Evolutionary conservation across 2,329 filamentous ascomycete species (phyloP).

Genomic region (Aspergillus sp.): DNA sequence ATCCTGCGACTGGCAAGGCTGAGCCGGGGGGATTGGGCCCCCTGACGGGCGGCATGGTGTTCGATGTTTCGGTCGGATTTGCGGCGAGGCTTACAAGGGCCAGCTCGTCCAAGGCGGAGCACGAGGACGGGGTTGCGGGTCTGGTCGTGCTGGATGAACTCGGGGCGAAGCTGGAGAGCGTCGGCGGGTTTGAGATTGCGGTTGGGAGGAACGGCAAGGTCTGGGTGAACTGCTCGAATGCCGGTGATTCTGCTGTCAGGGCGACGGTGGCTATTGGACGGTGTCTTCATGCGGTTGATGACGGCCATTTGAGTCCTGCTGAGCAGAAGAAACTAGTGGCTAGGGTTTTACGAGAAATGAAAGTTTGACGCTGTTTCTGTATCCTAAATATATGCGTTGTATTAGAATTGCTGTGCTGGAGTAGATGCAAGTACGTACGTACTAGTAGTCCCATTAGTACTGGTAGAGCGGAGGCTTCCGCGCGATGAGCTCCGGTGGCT

Average conservation of each 20-base stretch:
- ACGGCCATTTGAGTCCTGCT: conserved; percentile 37
- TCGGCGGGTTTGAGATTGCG: conserved; percentile 74
- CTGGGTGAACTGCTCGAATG: conserved; percentile 69
- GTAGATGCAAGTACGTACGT: no score
- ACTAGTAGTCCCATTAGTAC: no score
- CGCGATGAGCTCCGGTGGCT: no score
- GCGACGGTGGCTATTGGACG: conserved; percentile 69
- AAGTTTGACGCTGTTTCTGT: conserved; percentile 11
- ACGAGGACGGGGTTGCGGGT: conserved; percentile 45
- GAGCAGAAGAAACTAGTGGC: conserved; percentile 40
- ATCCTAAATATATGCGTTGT: no score
- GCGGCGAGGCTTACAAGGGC: conserved; percentile 59
- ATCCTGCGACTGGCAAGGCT: conserved; percentile 72
- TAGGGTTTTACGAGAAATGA: conserved; percentile 34
- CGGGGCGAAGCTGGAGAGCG: conserved; percentile 56
- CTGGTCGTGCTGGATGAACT: conserved; percentile 71
- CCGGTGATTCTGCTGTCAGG: conserved; percentile 47
- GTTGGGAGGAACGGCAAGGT: conserved; percentile 86
- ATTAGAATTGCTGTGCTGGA: no score
- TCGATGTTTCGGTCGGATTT: conserved; percentile 68
- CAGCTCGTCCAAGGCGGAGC: conserved; percentile 26
- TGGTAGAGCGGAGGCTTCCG: no score
- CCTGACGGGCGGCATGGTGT: conserved; percentile 77
- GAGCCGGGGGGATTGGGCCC: conserved; percentile 82
- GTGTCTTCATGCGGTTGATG: conserved; percentile 69